phyloP scores from a whole-genome alignment of 2,329 filamentous ascomycete species.

The Fusarium proliferatum region DNA sequence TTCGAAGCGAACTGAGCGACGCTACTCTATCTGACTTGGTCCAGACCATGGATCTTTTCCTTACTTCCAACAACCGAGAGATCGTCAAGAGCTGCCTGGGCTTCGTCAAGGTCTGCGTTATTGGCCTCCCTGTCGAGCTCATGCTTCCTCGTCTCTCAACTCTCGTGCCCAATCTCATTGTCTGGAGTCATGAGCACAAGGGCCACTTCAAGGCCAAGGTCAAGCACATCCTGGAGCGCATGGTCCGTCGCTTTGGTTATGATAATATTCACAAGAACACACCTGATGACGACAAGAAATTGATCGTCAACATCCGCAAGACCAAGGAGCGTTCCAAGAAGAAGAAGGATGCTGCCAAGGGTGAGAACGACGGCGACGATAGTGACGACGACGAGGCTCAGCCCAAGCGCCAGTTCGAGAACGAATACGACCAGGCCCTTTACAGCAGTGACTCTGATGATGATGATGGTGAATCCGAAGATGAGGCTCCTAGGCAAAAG shows the following conservation, averaged over 20 bases:
- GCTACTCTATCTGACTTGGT: slow-evolving; percentile 85
- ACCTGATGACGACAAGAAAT: slow-evolving; percentile 87
- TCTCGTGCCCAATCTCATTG: slow-evolving; percentile 89
- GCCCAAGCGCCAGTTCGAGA: slow-evolving; percentile 76
- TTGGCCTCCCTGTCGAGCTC: slow-evolving; percentile 82
- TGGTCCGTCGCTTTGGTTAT: slow-evolving; percentile 90
- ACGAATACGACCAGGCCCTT: slow-evolving; percentile 95
- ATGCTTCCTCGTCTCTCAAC: slow-evolving; percentile 81
- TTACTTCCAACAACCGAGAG: slow-evolving; percentile 96
- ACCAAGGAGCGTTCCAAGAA: slow-evolving; percentile 90
- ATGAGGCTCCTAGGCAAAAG: slow-evolving; percentile 65
- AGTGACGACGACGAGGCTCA: slow-evolving; percentile 64
- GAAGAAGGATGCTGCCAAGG: slow-evolving; percentile 79
- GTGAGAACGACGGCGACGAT: slow-evolving; percentile 67
- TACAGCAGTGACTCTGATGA: slow-evolving; percentile 81
- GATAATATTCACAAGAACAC: slow-evolving; percentile 82
- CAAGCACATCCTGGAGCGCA: slow-evolving; percentile 95
- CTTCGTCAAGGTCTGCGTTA: slow-evolving; percentile 95
- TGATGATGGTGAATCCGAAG: slow-evolving; percentile 61
- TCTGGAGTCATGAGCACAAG: slow-evolving; percentile 98
- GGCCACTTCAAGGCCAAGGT: slow-evolving; percentile 97
- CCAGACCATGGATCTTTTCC: slow-evolving; percentile 94
- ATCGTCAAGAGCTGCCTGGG: slow-evolving; percentile 95
- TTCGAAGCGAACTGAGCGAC: slow-evolving; percentile 75
- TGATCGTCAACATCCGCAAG: slow-evolving; percentile 95